A percentile compares a stretch with the other conserved stretches of the same genome.
These are phyloP conservation scores for Apiospora saccharicola DNA, from an alignment of 2,329 filamentous ascomycete species.

Conservation along the genomic window DNA sequence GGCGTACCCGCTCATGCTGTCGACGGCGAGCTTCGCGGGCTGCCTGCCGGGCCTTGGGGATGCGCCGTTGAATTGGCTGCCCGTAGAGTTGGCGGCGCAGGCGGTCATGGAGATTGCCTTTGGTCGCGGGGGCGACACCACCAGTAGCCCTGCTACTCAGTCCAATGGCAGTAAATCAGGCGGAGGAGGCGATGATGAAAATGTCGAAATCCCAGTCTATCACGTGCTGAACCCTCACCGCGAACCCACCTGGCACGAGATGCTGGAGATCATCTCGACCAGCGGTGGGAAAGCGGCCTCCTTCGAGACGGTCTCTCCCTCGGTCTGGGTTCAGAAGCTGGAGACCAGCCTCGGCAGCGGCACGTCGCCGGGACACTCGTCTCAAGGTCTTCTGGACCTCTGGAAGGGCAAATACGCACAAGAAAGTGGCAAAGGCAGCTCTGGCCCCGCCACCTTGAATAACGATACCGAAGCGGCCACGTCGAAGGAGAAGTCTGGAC, in stretches of 20 bases:
- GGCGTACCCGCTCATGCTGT: slow-evolving; percentile 57
- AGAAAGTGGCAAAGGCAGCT: too few species aligned
- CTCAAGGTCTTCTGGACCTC: slow-evolving; percentile 51
- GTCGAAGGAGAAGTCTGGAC: slow-evolving; percentile 24
- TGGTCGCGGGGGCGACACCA: too few species aligned
- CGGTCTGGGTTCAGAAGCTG: slow-evolving; percentile 51
- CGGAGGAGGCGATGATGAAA: slow-evolving; percentile 28
- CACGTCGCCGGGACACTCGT: slow-evolving; percentile 44
- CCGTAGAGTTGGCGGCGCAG: slow-evolving; percentile 52
- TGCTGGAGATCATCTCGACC: slow-evolving; percentile 46
- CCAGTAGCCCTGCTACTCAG: not conserved
- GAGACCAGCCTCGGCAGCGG: slow-evolving; percentile 37
- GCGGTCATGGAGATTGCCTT: slow-evolving; percentile 49
- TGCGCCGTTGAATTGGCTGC: slow-evolving; percentile 52
- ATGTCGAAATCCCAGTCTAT: slow-evolving; percentile 43
- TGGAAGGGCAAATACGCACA: slow-evolving; percentile 46
- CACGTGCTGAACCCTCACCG: slow-evolving; percentile 57
- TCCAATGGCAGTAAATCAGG: slow-evolving; percentile 38
- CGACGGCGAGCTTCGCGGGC: slow-evolving; percentile 45
- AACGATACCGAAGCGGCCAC: too few species aligned
- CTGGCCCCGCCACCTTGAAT: too few species aligned
- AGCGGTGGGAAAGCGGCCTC: slow-evolving; percentile 35
- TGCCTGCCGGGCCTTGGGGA: slow-evolving; percentile 50
- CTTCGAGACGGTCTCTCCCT: slow-evolving; percentile 46
- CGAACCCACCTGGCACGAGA: slow-evolving; percentile 51